Percentiles rank a stretch among this genome's conserved stretches.
phyloP scores from a whole-genome alignment of 2,329 filamentous ascomycete genomes.

The Sporothrix pallida region DNA sequence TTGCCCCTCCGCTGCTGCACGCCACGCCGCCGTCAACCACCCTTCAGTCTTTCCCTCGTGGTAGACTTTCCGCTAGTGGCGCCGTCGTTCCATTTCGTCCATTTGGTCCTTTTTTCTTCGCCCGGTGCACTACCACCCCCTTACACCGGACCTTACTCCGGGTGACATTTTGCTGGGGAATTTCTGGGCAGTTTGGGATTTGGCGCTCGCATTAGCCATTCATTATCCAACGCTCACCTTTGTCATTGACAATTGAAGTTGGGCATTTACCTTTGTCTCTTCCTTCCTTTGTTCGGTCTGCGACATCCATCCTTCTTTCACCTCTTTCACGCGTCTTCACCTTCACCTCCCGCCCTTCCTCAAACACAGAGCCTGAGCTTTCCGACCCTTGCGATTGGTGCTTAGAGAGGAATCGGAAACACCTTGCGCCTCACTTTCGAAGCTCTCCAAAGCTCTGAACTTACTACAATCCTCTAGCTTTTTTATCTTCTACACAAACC shows the following conservation, averaged over 20 bases:
- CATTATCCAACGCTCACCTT: not conserved
- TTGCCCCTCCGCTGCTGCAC: conserved; percentile 2
- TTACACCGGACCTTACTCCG: conserved; percentile 12
- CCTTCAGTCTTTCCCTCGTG: conserved; percentile 3
- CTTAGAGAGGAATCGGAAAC: conserved; percentile 7
- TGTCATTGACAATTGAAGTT: not conserved
- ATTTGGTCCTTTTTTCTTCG: not conserved
- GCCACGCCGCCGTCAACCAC: not conserved
- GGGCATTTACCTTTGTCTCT: not conserved
- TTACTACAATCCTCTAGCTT: not conserved
- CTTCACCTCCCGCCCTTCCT: not conserved
- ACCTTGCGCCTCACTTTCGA: not conserved
- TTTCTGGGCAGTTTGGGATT: not conserved
- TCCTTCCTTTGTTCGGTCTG: conserved; percentile 4
- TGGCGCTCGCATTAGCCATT: not conserved
- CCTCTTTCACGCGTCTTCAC: not conserved
- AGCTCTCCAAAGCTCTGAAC: not conserved
- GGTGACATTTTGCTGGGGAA: not conserved
- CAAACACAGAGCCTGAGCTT: not conserved
- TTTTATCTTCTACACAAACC: not conserved
- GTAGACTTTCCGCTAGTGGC: conserved; percentile 7
- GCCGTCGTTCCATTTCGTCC: not conserved
- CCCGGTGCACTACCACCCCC: not conserved
- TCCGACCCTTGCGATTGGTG: conserved; percentile 12
- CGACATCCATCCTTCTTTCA: not conserved